Base-by-base conservation (phyloP, 1,284 basidiomycete genomes). In the Cryptococcus sp. region DNA sequence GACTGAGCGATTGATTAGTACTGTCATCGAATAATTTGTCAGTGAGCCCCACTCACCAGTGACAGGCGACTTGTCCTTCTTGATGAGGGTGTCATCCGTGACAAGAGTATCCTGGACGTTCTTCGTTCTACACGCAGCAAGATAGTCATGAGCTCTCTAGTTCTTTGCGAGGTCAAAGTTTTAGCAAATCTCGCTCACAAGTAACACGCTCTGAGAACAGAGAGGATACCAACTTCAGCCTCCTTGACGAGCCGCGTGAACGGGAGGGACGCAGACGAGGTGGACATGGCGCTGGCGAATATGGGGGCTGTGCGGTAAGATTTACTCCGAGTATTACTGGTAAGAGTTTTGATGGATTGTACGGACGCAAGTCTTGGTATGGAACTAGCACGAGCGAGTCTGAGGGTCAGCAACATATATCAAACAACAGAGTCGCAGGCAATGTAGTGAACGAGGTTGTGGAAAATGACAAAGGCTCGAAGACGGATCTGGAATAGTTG, bases 61-160 rank as follows among this genome's bases (percentile, higher is more conserved):
- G 3, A 99, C 95, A 3, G 95, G 95, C 38, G 90, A 93, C 78
- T 94, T 93, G 82, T 99, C 96, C 53, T 85, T 87, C 77, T 99
- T 99, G 46, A 87, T 88, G 47, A 96, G 81, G 0, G 89, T 92
- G 75, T 97, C 94, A 67, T 86, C 85, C 66, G 87, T 88, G 63
- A 94, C 88, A 55, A 98, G 84, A 55, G 86, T 87, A 70, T 89
- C 87, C 80, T 98, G 97, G 16, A 98, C 91, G 7, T 87, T 85
- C 17, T 87, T 85, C 0, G 96, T 93, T 54, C 93, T 83, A 56
- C 11, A 5, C 10, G 22, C 25, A 34, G 45, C 29, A 17, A 25
- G 29, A 19, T 20, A 13, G 25, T 7, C 25, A n/a, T 20, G 26
- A 52, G 51, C 10, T n/a, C n/a, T 10, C 23, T 34, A 26, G 19